phyloP scores from a whole-genome alignment of 495 filamentous ascomycete species.

The Xylaria scruposa region DNA sequence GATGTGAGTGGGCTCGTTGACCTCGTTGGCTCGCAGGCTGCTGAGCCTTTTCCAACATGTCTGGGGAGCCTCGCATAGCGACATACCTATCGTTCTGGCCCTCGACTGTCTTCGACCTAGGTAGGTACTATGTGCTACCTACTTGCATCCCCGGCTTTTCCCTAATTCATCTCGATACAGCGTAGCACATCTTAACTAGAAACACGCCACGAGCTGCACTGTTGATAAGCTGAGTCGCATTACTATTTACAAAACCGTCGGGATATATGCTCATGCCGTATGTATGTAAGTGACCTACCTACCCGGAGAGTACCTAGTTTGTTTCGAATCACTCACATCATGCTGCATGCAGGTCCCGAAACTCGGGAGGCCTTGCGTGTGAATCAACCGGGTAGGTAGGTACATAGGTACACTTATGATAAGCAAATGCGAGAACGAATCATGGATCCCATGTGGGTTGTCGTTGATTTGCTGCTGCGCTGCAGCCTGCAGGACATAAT shows the following conservation, averaged over 20 bases:
- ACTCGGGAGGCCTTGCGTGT: not conserved
- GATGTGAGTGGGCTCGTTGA: constrained; percentile 17
- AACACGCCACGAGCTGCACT: not conserved
- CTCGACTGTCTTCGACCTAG: not conserved
- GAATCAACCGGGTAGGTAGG: not conserved
- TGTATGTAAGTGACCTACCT: not conserved
- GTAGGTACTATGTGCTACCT: not conserved
- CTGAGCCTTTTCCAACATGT: not conserved
- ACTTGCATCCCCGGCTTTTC: not conserved
- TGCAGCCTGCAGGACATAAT: constrained; percentile 11
- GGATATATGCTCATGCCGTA: not conserved
- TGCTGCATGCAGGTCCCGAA: constrained; percentile 17
- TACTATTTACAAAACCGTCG: not conserved
- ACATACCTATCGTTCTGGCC: not conserved
- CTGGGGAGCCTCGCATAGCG: not conserved
- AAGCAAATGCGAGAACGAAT: not conserved
- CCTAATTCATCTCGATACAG: not conserved
- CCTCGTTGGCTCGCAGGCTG: constrained; percentile 5
- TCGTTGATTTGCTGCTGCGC: not conserved
- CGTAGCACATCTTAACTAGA: not conserved
- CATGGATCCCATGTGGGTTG: not conserved
- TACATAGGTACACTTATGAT: not conserved
- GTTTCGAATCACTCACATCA: constrained; percentile 4
- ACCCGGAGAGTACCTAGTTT: too few species aligned
- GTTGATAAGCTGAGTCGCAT: not conserved